A percentile compares a stretch with the other conserved stretches of the same genome.
These are phyloP conservation scores for Solanum hybrid DNA, from an alignment of 305 asterid species.

Conservation along the genomic window DNA sequence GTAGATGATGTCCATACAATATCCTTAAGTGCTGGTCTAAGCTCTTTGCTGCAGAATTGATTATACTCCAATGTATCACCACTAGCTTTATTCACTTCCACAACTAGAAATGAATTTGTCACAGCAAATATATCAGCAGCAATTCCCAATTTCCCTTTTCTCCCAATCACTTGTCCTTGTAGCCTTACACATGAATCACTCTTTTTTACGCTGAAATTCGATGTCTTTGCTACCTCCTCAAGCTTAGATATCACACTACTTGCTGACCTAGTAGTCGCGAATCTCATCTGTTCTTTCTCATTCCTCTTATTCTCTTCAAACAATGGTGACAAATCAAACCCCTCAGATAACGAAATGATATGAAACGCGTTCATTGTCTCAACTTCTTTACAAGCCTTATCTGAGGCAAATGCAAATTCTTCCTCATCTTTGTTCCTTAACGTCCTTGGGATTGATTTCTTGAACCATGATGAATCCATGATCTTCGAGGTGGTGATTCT, in stretches of 20 bases:
- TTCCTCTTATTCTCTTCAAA: slow-evolving; percentile 58
- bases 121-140: slow-evolving; percentile 62
- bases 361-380: slow-evolving; percentile 78
- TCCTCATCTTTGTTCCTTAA: slow-evolving; percentile 22
- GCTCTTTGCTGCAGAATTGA: slow-evolving; percentile 76
- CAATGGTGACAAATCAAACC: slow-evolving; percentile 65
- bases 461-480: slow-evolving; percentile 73
- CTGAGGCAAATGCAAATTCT: slow-evolving; percentile 11
- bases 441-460: slow-evolving; percentile 28
- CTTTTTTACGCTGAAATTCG: slow-evolving; percentile 57
- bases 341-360: slow-evolving; percentile 69
- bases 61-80: slow-evolving; percentile 84
- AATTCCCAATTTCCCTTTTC: slow-evolving; percentile 80
- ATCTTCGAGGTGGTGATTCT: slow-evolving; percentile 53
- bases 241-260: slow-evolving; percentile 65
- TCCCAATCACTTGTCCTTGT: slow-evolving; percentile 58
- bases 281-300: slow-evolving; percentile 53
- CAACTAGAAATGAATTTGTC: slow-evolving; percentile 56
- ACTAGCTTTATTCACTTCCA: slow-evolving; percentile 74
- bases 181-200: slow-evolving; percentile 58
- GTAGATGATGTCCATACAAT: slow-evolving; percentile 55
- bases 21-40: slow-evolving; percentile 83
- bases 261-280: slow-evolving; percentile 58
- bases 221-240: slow-evolving; percentile 62
- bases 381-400: slow-evolving; percentile 16